Percentiles rank a stretch among this genome's conserved stretches.
Evolutionary conservation across 2,329 filamentous ascomycete genomes (phyloP).

Genomic region (Aspergillus arachidicola): DNA sequence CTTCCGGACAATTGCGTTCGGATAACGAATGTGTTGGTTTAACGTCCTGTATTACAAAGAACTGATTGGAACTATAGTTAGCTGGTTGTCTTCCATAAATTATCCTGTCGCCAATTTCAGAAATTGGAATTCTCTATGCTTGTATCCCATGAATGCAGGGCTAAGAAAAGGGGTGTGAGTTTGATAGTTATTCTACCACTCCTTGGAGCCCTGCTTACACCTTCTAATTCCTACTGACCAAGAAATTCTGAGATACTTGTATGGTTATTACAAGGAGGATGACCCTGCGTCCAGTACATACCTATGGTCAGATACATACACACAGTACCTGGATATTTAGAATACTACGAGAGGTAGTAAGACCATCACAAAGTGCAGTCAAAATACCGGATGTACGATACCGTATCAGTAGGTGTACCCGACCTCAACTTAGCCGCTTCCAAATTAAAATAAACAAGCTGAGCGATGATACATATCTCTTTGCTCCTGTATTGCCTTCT

Average conservation of each 20-base stretch:
- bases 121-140: not conserved
- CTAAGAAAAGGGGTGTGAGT: not conserved
- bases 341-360: not conserved
- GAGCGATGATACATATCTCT: not conserved
- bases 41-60: not conserved
- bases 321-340: no score
- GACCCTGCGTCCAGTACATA: not conserved
- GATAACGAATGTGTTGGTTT: not conserved
- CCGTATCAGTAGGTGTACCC: not conserved
- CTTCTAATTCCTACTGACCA: not conserved
- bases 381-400: not conserved
- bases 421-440: not conserved
- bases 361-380: not conserved
- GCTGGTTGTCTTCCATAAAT: not conserved
- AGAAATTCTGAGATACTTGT: not conserved
- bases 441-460: not conserved
- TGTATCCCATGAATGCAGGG: not conserved
- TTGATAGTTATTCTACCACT: not conserved
- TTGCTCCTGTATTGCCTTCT: not conserved
- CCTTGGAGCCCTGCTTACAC: not conserved
- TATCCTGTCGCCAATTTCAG: not conserved
- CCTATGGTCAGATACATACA: no score
- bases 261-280: not conserved
- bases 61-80: not conserved
- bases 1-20: conserved; percentile 15